phyloP scores from a whole-genome alignment of 2,329 filamentous ascomycete genomes.

The Neonectria hederae region DNA sequence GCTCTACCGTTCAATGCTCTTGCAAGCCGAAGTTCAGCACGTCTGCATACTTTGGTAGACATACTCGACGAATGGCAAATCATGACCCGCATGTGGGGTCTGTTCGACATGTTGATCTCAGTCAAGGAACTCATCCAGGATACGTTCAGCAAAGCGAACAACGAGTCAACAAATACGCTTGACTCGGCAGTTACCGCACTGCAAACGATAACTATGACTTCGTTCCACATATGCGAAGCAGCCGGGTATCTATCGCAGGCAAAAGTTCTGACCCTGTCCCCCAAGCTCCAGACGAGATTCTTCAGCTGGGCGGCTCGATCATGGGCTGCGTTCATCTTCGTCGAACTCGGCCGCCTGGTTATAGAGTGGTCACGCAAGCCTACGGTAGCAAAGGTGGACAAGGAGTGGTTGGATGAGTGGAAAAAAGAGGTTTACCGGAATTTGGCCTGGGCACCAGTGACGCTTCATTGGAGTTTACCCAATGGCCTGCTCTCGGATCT shows the following conservation, averaged over 20 bases:
- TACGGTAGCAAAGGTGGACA: not conserved
- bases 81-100: slow-evolving; percentile 19
- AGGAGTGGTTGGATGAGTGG: slow-evolving; percentile 13
- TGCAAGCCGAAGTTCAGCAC: not conserved
- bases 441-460: slow-evolving; percentile 13
- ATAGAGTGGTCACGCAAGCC: slow-evolving; percentile 9
- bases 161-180: not conserved
- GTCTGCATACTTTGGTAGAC: slow-evolving; percentile 11
- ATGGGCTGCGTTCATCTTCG: slow-evolving; percentile 13
- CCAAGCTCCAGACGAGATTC: slow-evolving; percentile 5
- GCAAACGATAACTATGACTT: slow-evolving; percentile 5
- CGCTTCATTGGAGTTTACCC: slow-evolving; percentile 21
- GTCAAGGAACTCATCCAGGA: not conserved
- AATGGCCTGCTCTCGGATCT: slow-evolving; percentile 16
- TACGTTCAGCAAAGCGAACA: not conserved
- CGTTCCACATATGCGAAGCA: slow-evolving; percentile 19
- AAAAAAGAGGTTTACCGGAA: slow-evolving; percentile 15
- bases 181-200: not conserved
- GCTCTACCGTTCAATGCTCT: not conserved
- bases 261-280: slow-evolving; percentile 10
- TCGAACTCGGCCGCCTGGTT: slow-evolving; percentile 6
- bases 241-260: slow-evolving; percentile 4
- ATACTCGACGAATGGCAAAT: slow-evolving; percentile 25
- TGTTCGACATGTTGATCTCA: slow-evolving; percentile 22
- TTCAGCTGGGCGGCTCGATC: slow-evolving; percentile 9